phyloP scores from a whole-genome alignment of 1,139 yeast species.

The Groenewaldozyma sp. region DNA sequence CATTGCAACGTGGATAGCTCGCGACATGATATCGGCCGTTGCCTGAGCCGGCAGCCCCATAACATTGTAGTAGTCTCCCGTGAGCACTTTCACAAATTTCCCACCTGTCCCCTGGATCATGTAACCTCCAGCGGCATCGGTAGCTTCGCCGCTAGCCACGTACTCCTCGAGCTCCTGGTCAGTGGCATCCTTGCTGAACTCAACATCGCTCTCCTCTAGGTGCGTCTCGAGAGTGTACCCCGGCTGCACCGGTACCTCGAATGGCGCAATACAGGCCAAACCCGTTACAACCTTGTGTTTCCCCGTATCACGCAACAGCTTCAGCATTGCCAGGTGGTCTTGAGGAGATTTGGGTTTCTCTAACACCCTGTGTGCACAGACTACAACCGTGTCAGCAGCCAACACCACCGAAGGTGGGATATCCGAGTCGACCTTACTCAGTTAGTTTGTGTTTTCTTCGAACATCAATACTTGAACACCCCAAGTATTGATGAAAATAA shows the following conservation, averaged over 20 bases:
- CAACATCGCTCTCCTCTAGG: slow-evolving; percentile 40
- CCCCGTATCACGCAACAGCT: slow-evolving; percentile 35
- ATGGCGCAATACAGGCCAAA: slow-evolving; percentile 44
- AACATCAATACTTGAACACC: too few relatives aligned
- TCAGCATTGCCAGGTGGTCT: slow-evolving; percentile 45
- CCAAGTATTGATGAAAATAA: too few relatives aligned
- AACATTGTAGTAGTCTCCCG: slow-evolving; percentile 81
- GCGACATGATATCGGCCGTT: slow-evolving; percentile 40
- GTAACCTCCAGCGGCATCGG: slow-evolving; percentile 87
- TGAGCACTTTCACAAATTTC: slow-evolving; percentile 47
- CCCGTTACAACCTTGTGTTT: slow-evolving; percentile 61
- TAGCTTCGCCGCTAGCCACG: slow-evolving; percentile 64
- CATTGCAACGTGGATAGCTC: slow-evolving; percentile 23
- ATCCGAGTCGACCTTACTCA: slow-evolving; percentile 28
- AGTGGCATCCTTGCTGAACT: slow-evolving; percentile 40
- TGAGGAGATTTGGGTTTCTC: slow-evolving; percentile 64
- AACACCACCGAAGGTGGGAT: slow-evolving; percentile 38
- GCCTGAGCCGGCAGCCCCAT: slow-evolving; percentile 74
- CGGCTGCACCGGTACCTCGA: slow-evolving; percentile 30
- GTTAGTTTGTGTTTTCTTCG: too few relatives aligned
- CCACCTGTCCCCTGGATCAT: slow-evolving; percentile 71
- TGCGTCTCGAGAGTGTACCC: slow-evolving; percentile 33
- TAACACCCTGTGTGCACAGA: slow-evolving; percentile 47
- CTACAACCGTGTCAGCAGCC: slow-evolving; percentile 78
- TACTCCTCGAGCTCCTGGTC: slow-evolving; percentile 51